phyloP scores from a whole-genome alignment of 1,284 basidiomycete species.

The Schizophyllum commune region DNA sequence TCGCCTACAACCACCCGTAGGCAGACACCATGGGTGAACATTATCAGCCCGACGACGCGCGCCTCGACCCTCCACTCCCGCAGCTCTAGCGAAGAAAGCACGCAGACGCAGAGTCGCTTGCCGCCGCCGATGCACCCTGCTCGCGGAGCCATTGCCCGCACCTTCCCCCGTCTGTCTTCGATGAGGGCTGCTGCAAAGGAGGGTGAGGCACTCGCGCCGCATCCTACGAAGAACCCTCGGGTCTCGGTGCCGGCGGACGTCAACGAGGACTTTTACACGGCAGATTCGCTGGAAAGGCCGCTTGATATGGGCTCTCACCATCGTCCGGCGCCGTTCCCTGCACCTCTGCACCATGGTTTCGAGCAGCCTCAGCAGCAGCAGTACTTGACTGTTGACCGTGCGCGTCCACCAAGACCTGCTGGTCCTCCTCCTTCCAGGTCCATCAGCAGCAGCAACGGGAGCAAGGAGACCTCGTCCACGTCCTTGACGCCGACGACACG shows the following conservation, averaged over 20 bases:
- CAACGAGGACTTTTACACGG: constrained; percentile 11
- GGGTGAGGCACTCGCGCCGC: no score
- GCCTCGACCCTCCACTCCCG: constrained; percentile 18
- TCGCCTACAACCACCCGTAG: constrained; percentile 24
- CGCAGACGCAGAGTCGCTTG: constrained; percentile 24
- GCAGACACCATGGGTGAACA: constrained; percentile 28
- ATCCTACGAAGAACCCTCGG: constrained; percentile 3
- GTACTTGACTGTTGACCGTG: constrained; percentile 10
- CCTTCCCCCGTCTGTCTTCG: constrained; percentile 6
- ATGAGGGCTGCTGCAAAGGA: no score
- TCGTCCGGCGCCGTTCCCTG: constrained; percentile 25
- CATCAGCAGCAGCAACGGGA: constrained; percentile 9
- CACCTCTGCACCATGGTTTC: constrained; percentile 53
- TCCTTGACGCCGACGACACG: constrained; percentile 34
- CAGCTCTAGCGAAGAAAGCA: no score
- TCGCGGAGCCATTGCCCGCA: constrained; percentile 13
- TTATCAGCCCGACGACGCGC: constrained; percentile 20
- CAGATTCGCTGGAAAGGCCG: constrained; percentile 13
- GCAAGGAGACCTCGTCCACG: constrained; percentile 3
- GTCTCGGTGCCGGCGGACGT: constrained; percentile 5
- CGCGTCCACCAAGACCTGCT: constrained; percentile 12
- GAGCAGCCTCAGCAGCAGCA: constrained; percentile 22
- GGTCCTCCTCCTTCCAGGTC: constrained; percentile 11
- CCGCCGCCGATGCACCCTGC: constrained; percentile 15
- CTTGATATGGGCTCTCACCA: constrained; percentile 13